A percentile compares a stretch with the other conserved stretches of the same genome.
phyloP scores from a whole-genome alignment of 2,329 filamentous ascomycete species.

The Escovopsis sp. region DNA sequence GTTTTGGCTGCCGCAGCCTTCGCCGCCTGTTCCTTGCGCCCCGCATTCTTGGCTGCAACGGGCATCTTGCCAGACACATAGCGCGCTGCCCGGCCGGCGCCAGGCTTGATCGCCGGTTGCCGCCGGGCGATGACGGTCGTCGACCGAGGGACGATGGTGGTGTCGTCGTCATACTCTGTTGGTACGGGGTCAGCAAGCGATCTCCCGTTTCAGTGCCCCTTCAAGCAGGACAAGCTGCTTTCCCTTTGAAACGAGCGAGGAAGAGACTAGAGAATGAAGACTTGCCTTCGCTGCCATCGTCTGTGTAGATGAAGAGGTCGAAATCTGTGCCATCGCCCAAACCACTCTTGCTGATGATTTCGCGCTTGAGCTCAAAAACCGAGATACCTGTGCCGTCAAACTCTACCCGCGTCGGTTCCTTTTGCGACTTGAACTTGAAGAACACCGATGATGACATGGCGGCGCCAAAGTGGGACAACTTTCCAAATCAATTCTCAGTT shows the following conservation, averaged over 20 bases:
- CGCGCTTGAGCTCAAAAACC: constrained; percentile 95
- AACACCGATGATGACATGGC: constrained; percentile 93
- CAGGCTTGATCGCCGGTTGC: constrained; percentile 67
- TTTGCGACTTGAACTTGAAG: constrained; percentile 99
- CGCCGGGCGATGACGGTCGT: constrained; percentile 85
- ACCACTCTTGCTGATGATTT: constrained; percentile 89
- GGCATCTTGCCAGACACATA: constrained; percentile 97
- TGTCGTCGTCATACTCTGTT: constrained; percentile 95
- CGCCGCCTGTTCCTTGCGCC: constrained; percentile 46
- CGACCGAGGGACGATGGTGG: constrained; percentile 87
- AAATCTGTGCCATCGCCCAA: constrained; percentile 94
- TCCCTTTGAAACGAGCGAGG: too few relatives aligned
- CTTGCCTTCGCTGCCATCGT: constrained; percentile 82
- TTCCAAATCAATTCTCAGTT: constrained; percentile 10
- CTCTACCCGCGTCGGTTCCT: constrained; percentile 82
- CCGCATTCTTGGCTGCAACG: constrained; percentile 65
- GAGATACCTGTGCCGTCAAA: constrained; percentile 97
- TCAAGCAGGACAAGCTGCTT: too few relatives aligned
- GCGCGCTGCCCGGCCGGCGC: constrained; percentile 77
- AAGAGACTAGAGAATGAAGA: constrained; percentile 4
- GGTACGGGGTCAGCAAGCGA: constrained; percentile 13
- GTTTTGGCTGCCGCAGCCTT: constrained; percentile 43
- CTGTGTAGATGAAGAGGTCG: constrained; percentile 84
- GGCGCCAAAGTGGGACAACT: constrained; percentile 12
- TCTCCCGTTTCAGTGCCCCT: not conserved